Evolutionary conservation across 352 stramenopile species (phyloP), one percentile per base, ranked within the genome.

Genomic region (Phytophthora litchii): DNA sequence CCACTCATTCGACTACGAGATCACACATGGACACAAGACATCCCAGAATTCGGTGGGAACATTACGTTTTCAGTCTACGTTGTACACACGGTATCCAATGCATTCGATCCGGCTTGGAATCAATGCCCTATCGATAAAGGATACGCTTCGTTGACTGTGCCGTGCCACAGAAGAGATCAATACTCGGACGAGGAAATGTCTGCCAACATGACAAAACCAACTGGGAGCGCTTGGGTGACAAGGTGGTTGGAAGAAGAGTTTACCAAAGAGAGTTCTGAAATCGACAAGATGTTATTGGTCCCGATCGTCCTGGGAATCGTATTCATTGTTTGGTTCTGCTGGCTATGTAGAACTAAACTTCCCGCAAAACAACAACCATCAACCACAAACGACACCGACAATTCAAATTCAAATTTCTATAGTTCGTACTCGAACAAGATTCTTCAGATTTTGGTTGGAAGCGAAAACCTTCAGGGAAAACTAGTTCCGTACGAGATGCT

Each of bases 221-320:
- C 34, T 1, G 55, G 55, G 14, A 62, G 36, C 16, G 32, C 6
- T 9, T 67, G 50, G 48, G 49, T 70, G 9, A 70, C 62, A 1
- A 42, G 23, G 1, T 67, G 62, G 55, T 10, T 70, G 29, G 19
- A 58, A 5, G n/a, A 65, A 11, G 54, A 66, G 14, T 70, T 67
- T 16, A 43, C 34, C 1, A 7, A 42, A 9, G 32, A 55, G 0
- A 29, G 25, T 31, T 37, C 50, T 7, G 29, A 50, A n/a, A 37
- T 52, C 16, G 34, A 51, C 40, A 17, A 11, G n/a, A 23, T 46
- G 16, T 13, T 49, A 5, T 11, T 66, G 12, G 6, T 67, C 8
- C 37, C 38, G 0, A 50, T 70, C 19, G 9, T 66, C n/a, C 16
- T 65, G 3, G 45, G n/a, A 19, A 31, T 32, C 13, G 9, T 67